A percentile compares a stretch with the other conserved stretches of the same genome.
These are phyloP conservation scores for Erythrophleum fordii DNA, from an alignment of 306 rosid species.

Conservation along the genomic window DNA sequence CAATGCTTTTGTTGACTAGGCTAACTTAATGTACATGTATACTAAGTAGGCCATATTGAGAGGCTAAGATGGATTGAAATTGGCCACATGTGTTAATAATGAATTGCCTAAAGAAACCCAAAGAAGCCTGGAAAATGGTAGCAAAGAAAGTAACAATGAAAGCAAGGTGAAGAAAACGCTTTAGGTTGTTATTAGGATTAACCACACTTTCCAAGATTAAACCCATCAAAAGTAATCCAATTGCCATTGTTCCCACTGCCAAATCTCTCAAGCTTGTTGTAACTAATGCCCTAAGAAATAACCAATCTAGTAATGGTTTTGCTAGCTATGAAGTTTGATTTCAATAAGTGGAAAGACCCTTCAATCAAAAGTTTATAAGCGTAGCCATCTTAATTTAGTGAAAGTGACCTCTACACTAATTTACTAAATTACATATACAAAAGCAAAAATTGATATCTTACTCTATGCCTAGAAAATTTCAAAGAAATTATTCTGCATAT, in stretches of 20 bases:
- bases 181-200: conserved; percentile 59
- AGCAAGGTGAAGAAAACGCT: conserved; percentile 83
- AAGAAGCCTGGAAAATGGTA: conserved; percentile 74
- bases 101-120: conserved; percentile 73
- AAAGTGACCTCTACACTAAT: too few species aligned
- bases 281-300: conserved; percentile 93
- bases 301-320: conserved; percentile 95
- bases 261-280: conserved; percentile 71
- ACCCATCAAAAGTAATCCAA: conserved; percentile 52
- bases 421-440: too few species aligned
- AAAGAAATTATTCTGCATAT: too few species aligned
- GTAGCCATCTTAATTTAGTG: too few species aligned
- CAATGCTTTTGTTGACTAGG: too few species aligned
- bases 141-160: conserved; percentile 87
- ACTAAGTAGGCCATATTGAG: too few species aligned
- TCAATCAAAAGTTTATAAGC: too few species aligned
- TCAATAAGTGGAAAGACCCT: conserved; percentile 54
- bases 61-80: too few species aligned
- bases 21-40: too few species aligned
- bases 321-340: conserved; percentile 77
- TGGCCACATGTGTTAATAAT: too few species aligned
- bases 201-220: conserved; percentile 42
- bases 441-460: too few species aligned
- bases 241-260: conserved; percentile 59
- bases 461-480: too few species aligned